Base-by-base conservation (phyloP, 257 asterid genomes). In the Primulina huaijiensis region DNA sequence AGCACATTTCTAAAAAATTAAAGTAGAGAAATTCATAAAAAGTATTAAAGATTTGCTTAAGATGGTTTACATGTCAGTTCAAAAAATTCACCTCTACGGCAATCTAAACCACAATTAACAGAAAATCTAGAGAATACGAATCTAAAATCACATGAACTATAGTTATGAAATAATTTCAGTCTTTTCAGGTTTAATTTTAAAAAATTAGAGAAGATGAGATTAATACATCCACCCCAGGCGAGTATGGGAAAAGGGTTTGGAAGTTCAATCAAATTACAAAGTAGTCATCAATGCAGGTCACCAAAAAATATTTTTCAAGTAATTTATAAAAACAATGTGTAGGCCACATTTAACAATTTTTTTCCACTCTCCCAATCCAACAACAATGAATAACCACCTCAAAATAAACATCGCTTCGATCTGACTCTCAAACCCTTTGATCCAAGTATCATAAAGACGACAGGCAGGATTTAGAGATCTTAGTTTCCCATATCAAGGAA, bases 221-320 rank as follows among this genome's bases (percentile, higher is more conserved):
- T 6, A 34, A 17, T 58, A 16, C 17, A 21, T 21, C 33, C 63
- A 58, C 63, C 63, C 33, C 35, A 23, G 30, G 33, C 6, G 16
- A 58, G 63, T 23, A 8, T 21, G 63, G 33, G n/a, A 58, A 2
- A 25, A 21, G 63, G 53, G 53, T 17, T 35, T 62, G 64, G 57
- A 27, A 21, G 53, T 34, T 72, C 58, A 55, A 16, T 23, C 38
- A 30, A 67, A 68, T 33, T 38, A 57, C 62, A 75, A 65, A 59
- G n/a, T 43, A 3, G n/a, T 0, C 52, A 40, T 2, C 52, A 11
- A 40, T 2, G 52, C n/a, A 40, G 17, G 11, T 40, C 17, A 10
- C 5, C 17, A 12, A 40, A 40, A 40, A 40, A 40, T 10, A 40
- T 2, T 40, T 11, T 40, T 40, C 52, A 40, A 12, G 17, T 12